These are phyloP conservation scores for Vaccinium macrocarpon DNA, from an alignment of 148 eudicot species.

Conservation along the genomic window DNA sequence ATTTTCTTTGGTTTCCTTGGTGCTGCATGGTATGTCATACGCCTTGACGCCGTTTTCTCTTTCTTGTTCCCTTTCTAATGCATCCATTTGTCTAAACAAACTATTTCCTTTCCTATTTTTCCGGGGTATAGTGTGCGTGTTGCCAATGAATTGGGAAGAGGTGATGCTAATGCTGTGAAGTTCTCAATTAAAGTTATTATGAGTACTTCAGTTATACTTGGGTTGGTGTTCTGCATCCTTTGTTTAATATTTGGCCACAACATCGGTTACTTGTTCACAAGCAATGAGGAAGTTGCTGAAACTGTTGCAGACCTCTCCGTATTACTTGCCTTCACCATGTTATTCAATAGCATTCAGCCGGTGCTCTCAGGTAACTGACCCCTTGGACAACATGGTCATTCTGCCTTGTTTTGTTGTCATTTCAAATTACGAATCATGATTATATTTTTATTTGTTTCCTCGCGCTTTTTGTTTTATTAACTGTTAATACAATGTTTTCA, in stretches of 20 bases:
- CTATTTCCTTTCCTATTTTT: background rate
- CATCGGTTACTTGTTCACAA: slow-evolving; percentile 40
- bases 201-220: slow-evolving; percentile 44
- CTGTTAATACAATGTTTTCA: background rate
- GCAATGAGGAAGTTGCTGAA: slow-evolving; percentile 34
- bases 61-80: background rate
- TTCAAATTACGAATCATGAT: background rate
- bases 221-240: slow-evolving; percentile 35
- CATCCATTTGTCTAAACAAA: background rate
- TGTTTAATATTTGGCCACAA: slow-evolving; percentile 31
- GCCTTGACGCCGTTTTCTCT: too few species aligned
- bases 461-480: background rate
- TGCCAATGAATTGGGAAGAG: slow-evolving; percentile 73
- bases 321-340: slow-evolving; percentile 40
- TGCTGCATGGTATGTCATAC: slow-evolving; percentile 47
- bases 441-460: background rate
- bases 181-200: slow-evolving; percentile 63
- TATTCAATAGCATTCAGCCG: slow-evolving; percentile 41
- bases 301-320: slow-evolving; percentile 39
- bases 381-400: background rate
- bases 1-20: slow-evolving; percentile 66
- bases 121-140: slow-evolving; percentile 51
- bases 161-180: slow-evolving; percentile 58
- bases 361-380: slow-evolving; percentile 43
- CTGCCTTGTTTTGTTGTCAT: background rate